phyloP scores from a whole-genome alignment of 495 filamentous ascomycete genomes.

The Lasiosphaeriaceae sp. region DNA sequence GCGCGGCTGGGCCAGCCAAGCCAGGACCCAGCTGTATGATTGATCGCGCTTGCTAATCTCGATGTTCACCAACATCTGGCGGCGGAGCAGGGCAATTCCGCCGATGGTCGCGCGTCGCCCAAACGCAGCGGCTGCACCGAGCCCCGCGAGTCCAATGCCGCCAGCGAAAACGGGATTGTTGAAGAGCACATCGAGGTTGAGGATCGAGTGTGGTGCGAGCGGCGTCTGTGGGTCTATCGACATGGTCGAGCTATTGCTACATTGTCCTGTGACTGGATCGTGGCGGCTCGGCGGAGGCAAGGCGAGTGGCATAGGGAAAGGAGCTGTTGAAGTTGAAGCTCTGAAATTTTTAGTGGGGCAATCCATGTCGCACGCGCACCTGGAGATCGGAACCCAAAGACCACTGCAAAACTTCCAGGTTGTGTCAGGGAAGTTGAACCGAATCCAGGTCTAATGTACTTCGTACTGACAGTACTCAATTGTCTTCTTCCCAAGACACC shows the following conservation, averaged over 20 bases:
- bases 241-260: slow-evolving; percentile 7
- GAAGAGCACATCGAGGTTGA: slow-evolving; percentile 49
- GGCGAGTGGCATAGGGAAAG: neutral
- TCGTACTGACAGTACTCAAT: too few relatives aligned
- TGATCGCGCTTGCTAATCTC: slow-evolving; percentile 92
- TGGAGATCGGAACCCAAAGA: too few relatives aligned
- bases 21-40: slow-evolving; percentile 88
- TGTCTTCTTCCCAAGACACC: too few relatives aligned
- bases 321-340: neutral
- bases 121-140: slow-evolving; percentile 73
- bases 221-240: slow-evolving; percentile 3
- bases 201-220: slow-evolving; percentile 19
- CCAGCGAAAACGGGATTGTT: slow-evolving; percentile 56
- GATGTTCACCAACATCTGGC: slow-evolving; percentile 87
- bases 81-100: slow-evolving; percentile 66
- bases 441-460: too few relatives aligned
- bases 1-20: slow-evolving; percentile 88
- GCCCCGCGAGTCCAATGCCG: slow-evolving; percentile 78
- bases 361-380: too few relatives aligned
- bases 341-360: slow-evolving; percentile 26
- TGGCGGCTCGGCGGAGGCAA: neutral
- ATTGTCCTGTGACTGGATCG: slow-evolving; percentile 9
- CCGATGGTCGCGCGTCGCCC: slow-evolving; percentile 68
- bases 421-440: too few relatives aligned
- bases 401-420: too few relatives aligned